Evolutionary conservation across 345 rosid species (phyloP).

Genomic region (Garcia nutans): DNA sequence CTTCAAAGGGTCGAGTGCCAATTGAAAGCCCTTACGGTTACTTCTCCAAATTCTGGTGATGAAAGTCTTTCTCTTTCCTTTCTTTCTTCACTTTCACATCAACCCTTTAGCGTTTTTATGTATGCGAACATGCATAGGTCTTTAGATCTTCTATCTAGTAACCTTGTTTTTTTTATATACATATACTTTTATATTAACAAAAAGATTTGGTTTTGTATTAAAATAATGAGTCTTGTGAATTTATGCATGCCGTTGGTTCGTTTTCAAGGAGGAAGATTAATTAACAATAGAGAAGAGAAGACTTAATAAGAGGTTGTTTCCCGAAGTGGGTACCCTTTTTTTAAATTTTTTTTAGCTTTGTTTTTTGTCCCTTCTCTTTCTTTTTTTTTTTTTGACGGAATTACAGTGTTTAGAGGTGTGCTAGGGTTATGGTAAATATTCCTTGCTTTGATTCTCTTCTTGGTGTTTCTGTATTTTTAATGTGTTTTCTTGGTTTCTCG

Average conservation of each 20-base stretch:
- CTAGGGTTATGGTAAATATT: slow-evolving; percentile 22
- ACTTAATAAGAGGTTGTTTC: slow-evolving; percentile 9
- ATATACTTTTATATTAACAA: no score
- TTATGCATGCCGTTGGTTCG: slow-evolving; percentile 26
- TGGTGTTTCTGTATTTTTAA: slow-evolving; percentile 18
- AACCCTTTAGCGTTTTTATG: no score
- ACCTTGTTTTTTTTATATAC: background rate
- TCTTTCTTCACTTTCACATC: no score
- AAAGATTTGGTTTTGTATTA: background rate
- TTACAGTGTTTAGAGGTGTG: slow-evolving; percentile 20
- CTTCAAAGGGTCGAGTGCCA: slow-evolving; percentile 79
- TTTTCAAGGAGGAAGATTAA: slow-evolving; percentile 17
- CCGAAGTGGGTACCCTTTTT: background rate
- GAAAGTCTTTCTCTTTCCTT: slow-evolving; percentile 12
- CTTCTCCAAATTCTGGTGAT: slow-evolving; percentile 63
- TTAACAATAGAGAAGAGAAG: background rate
- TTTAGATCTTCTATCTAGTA: background rate
- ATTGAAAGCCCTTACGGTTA: slow-evolving; percentile 70
- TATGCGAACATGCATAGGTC: background rate
- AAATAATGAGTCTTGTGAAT: slow-evolving; percentile 6
- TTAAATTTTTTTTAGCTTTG: no score
- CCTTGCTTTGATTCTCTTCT: slow-evolving; percentile 26
- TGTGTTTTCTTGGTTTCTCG: slow-evolving; percentile 12
- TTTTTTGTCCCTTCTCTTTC: background rate
- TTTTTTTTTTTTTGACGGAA: background rate